Percentiles rank a stretch among this genome's conserved stretches.
phyloP scores from a whole-genome alignment of 1,139 yeast genomes.

The Lodderomyces pseudojiufengensis region DNA sequence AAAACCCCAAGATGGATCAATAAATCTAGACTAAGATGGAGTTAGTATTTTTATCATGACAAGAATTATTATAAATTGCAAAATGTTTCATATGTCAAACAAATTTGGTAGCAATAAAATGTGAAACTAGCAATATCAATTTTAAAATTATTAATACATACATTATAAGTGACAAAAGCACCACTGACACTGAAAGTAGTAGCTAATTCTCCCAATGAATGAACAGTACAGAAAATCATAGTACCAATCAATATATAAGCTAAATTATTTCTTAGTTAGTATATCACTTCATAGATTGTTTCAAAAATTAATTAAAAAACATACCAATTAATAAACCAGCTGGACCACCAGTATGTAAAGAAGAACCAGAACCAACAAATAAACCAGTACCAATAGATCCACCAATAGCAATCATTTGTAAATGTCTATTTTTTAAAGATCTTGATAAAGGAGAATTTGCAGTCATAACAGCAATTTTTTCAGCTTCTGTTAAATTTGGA shows the following conservation, averaged over 20 bases:
- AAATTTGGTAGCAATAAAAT: no score
- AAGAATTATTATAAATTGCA: no score
- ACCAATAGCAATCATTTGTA: constrained; percentile 85
- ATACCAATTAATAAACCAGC: constrained; percentile 55
- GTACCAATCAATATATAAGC: constrained; percentile 49
- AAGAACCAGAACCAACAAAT: constrained; percentile 63
- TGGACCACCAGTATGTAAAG: constrained; percentile 65
- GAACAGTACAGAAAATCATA: constrained; percentile 61
- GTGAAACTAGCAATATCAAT: no score
- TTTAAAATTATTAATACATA: no score
- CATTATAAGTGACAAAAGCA: constrained; percentile 65
- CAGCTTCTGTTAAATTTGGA: constrained; percentile 63
- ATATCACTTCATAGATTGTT: no score
- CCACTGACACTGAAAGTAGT: constrained; percentile 73
- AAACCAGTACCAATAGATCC: constrained; percentile 84
- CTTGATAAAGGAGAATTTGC: constrained; percentile 70
- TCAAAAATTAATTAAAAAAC: no score
- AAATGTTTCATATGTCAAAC: no score
- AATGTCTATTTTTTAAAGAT: constrained; percentile 58
- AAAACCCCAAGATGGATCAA: constrained; percentile 75
- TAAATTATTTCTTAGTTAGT: no score
- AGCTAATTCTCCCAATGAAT: constrained; percentile 69
- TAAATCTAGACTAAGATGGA: constrained; percentile 36
- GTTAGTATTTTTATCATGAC: no score
- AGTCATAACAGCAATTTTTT: constrained; percentile 62